Percentiles rank a stretch among this genome's conserved stretches.
Conservation (phyloP, 768 basidiomycete species). For the Tricholoma furcatifolium region DNA sequence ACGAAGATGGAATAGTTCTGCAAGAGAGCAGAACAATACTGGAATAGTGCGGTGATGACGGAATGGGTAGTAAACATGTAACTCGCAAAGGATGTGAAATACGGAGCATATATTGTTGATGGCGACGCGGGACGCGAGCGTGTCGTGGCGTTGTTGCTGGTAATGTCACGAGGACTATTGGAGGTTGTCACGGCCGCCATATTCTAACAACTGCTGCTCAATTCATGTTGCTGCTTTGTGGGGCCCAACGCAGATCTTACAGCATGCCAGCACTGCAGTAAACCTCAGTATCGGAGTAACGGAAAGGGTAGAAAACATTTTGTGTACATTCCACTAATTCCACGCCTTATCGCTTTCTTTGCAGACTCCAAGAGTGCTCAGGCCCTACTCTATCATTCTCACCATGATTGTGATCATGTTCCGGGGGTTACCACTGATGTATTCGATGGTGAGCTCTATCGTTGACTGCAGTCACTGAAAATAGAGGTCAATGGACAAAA, state of each 20-base stretch:
- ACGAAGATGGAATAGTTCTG: no score
- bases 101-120: no score
- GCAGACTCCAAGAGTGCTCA: conserved; percentile 17
- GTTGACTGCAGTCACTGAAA: no score
- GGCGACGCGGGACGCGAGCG: no score
- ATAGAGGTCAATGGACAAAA: no score
- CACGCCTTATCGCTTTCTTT: conserved; percentile 27
- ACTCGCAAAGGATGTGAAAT: no score
- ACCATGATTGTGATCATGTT: conserved; percentile 5
- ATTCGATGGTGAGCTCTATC: conserved; percentile 32
- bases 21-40: no score
- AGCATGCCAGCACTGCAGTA: conserved; percentile 35
- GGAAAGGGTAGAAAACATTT: conserved; percentile 25
- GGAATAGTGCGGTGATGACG: no score
- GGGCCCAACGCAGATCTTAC: conserved; percentile 25
- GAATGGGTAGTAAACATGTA: no score
- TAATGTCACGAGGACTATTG: no score
- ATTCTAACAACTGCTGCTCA: conserved; percentile 43
- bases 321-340: conserved; percentile 37
- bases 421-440: conserved; percentile 26
- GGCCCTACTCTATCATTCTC: conserved; percentile 5
- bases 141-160: no score
- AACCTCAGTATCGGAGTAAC: conserved; percentile 15
- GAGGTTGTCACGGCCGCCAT: no score
- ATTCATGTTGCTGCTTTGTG: conserved; percentile 38